A percentile compares a stretch with the other conserved stretches of the same genome.
These are phyloP conservation scores for Malus orientalis DNA, from an alignment of 306 rosid species.

Conservation along the genomic window DNA sequence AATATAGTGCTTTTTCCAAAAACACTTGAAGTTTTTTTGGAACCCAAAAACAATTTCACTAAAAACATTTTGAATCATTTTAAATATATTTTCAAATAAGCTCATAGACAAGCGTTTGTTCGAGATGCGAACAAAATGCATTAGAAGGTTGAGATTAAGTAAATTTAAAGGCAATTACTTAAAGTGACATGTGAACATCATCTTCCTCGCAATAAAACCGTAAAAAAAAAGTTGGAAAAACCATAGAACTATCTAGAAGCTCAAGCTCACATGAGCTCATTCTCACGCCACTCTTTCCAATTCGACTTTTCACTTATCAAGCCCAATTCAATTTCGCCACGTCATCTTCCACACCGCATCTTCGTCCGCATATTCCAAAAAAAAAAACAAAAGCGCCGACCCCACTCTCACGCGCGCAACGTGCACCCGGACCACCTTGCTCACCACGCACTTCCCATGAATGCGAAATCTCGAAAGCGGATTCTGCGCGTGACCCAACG, in stretches of 20 bases:
- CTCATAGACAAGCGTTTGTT: no score
- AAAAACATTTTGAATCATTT: no score
- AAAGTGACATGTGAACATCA: no score
- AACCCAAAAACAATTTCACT: no score
- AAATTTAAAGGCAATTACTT: no score
- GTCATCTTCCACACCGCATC: neutral
- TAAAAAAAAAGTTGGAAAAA: neutral
- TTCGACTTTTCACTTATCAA: neutral
- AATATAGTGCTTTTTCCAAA: rapidly evolving
- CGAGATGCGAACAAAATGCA: no score
- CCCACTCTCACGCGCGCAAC: neutral
- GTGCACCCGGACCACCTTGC: neutral
- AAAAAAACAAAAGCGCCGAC: neutral
- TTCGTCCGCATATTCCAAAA: neutral
- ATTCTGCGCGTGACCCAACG: neutral
- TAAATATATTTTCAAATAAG: no score
- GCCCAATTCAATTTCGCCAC: neutral
- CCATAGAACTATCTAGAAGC: neutral
- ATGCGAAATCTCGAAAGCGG: neutral
- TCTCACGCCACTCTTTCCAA: neutral
- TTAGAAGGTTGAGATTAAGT: no score
- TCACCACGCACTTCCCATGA: neutral
- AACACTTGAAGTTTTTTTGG: no score
- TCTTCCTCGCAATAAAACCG: neutral
- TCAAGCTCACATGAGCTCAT: neutral